Evolutionary conservation across 2,329 filamentous ascomycete species (phyloP), one percentile per base, ranked within the genome.

Genomic region (Laburnicola sp.): DNA sequence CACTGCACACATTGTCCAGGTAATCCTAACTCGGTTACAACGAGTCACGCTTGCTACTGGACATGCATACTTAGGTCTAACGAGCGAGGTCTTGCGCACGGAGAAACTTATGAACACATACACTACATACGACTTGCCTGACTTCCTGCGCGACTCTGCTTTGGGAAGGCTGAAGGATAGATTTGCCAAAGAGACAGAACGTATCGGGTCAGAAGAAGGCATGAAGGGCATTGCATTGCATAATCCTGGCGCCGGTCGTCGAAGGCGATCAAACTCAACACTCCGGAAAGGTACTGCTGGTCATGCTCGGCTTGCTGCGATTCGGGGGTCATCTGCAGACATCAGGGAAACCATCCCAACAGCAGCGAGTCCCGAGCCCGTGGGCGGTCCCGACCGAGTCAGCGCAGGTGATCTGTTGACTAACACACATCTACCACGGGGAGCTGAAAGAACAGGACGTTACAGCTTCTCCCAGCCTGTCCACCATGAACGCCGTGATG

Each of bases 1-100:
- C 7, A 97, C 94, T 2, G 88, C 94, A 1, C 95, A 99, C 66
- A 97, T 99, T 57, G 91, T 99, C 4, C 94, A 99, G 68, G 93
- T 99, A 39, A 99, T 99, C 54, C 76, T 99, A 28, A 97, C 95
- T 2, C 84, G 95, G 42, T 86, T 99, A 45, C 93, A 99, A 69
- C 82, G 95, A 60, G 95, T 99, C 2, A 99, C 94, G 0, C 84
- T 99, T 46, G 89, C 92, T 0, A 97, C 95, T 8, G 94, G 91
- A 0, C 94, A 97, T 77, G 89, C 89, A 47, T 99, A 99, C 65
- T 83, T 99, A 11, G 94, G 95, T 1, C 75, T 99, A 36, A 96
- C 91, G 0, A 89, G 86, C 34, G 94, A 99, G 65, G 93, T 99
- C 0, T 74, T 99, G 9, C 88, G 91, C 42, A 97, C 92, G 0